phyloP scores from a whole-genome alignment of 2,329 filamentous ascomycete genomes.

The Penicillium sp. region DNA sequence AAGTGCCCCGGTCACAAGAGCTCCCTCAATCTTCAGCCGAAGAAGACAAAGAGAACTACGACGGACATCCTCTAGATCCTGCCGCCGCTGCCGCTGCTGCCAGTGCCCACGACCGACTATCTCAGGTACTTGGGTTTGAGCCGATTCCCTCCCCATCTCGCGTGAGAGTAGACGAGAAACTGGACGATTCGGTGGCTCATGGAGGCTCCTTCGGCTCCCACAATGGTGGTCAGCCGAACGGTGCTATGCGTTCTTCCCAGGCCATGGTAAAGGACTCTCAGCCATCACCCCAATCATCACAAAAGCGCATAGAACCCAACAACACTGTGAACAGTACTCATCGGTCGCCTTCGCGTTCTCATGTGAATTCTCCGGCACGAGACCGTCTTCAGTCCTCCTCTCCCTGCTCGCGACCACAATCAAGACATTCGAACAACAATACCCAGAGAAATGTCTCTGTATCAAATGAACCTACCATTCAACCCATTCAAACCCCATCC shows the following conservation, averaged over 20 bases:
- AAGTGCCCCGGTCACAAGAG: slow-evolving; percentile 30
- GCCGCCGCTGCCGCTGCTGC: slow-evolving; percentile 32
- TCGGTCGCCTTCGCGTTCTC: neutral
- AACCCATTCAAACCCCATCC: slow-evolving; percentile 5
- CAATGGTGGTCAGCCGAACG: slow-evolving; percentile 7
- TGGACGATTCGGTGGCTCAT: neutral
- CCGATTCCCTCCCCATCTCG: slow-evolving; percentile 17
- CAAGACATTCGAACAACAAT: slow-evolving; percentile 3
- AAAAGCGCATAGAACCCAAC: slow-evolving; percentile 1
- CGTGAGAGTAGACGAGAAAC: slow-evolving; percentile 3
- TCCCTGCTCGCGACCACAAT: slow-evolving; percentile 20
- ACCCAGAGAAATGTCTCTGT: neutral
- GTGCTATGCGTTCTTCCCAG: slow-evolving; percentile 30
- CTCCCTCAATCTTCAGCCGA: slow-evolving; percentile 33
- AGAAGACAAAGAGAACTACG: slow-evolving; percentile 50
- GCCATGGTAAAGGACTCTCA: slow-evolving; percentile 40
- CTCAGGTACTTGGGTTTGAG: slow-evolving; percentile 35
- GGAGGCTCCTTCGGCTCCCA: slow-evolving; percentile 1
- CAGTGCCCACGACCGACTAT: slow-evolving; percentile 40
- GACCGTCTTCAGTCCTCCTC: slow-evolving; percentile 25
- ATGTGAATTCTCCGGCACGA: slow-evolving; percentile 15
- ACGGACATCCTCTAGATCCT: slow-evolving; percentile 25
- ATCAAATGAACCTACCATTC: slow-evolving; percentile 6
- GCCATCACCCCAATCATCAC: slow-evolving; percentile 31
- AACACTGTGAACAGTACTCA: neutral